Base-by-base conservation (phyloP, 225 moss, liverwort and hornwort species). In the Bryoerythrophyllum caledonicum region DNA sequence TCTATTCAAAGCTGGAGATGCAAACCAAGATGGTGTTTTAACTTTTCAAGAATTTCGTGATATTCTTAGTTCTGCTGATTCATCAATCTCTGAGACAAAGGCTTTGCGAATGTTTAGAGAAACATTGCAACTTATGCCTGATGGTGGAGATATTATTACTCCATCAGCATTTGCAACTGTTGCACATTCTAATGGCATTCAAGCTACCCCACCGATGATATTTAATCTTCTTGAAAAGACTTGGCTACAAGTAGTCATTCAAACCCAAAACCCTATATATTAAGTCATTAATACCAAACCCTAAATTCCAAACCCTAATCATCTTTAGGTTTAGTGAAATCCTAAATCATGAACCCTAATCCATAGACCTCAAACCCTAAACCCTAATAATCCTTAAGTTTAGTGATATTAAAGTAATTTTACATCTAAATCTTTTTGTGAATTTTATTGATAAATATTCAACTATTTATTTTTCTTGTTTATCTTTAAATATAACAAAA, bases 1-100 rank as follows among this genome's bases (percentile, higher is more conserved):
- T 43, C 79, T 99, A 21, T 99, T 99, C 76, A 85, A 88, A 72
- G 99, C 99, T 60, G 99, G 99, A 49, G 99, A 99, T 69, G 95
- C 93, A 65, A 99, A 93, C 52, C 99, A 99, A 76, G 99, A 99
- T 37, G 93, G 95, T 26, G 91, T 99, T 0, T 80, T 99, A 58
- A 95, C 91, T 8, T 99, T 99, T 19, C 80, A 61, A 17, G 95
- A 99, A 76, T 99, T 95, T 62, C 83, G 82, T 10, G 95, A 88
- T 58, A 99, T 99, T 71, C 76, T 99, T 4, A 72, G 67, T 23
- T 84, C 74, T 26, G 93, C 93, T 34, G 86, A 95, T 86, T 78
- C 88, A 34, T 79, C 91, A 6, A 82, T 99, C 48, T 85, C 90
- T 1, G 89, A 93, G 25, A 90, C 88, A 54, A 80, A 85, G 57